Percentiles rank a stretch among this genome's conserved stretches.
phyloP scores from a whole-genome alignment of 208 protist genomes.

The Leishmania turanica region DNA sequence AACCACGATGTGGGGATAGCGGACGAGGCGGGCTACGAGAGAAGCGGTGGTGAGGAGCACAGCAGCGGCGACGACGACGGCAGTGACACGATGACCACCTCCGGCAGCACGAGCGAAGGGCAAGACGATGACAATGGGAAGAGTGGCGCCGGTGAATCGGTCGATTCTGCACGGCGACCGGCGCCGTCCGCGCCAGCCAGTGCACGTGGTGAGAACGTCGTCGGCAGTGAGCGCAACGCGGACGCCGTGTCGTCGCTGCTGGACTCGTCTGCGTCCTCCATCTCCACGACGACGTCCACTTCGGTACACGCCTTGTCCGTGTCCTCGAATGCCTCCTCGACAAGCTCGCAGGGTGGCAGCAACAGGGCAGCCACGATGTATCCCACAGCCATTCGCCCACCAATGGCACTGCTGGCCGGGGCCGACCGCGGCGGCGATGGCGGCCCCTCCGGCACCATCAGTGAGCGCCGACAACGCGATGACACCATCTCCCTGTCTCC shows the following conservation, averaged over 20 bases:
- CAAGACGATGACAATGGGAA: neutral
- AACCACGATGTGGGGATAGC: constrained; percentile 4
- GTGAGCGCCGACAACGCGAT: neutral
- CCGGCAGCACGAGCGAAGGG: neutral
- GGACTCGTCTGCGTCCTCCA: neutral
- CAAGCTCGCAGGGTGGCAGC: neutral
- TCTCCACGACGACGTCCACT: neutral
- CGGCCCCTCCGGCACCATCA: neutral
- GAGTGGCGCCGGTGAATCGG: neutral
- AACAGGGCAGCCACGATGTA: neutral
- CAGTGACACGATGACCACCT: neutral
- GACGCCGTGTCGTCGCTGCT: no score
- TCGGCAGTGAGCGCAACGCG: neutral
- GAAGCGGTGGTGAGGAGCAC: constrained; percentile 6
- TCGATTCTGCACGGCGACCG: no score
- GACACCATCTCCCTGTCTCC: neutral
- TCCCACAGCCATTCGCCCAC: neutral
- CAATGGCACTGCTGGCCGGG: neutral
- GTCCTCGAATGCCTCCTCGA: neutral
- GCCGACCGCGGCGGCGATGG: neutral
- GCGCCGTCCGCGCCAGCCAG: neutral
- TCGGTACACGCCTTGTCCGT: constrained; percentile 5
- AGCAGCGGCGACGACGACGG: neutral
- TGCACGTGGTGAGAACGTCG: neutral
- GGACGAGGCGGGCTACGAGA: constrained; percentile 22